These are phyloP conservation scores for Cryoendolithus antarcticus DNA, from an alignment of 2,329 filamentous ascomycete species.

Conservation along the genomic window DNA sequence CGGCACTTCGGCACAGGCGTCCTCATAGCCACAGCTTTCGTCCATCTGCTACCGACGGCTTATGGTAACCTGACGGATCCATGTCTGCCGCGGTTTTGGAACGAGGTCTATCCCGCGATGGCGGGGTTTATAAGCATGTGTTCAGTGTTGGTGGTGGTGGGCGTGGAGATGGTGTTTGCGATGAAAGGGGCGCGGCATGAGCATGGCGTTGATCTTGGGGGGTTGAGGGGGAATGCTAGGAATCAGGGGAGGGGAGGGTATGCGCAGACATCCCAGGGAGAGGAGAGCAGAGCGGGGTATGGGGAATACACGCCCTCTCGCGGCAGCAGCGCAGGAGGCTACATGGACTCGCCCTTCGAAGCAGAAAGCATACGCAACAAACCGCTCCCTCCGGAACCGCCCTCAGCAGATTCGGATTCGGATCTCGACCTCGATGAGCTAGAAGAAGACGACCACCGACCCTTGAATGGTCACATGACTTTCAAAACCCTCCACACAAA, in stretches of 20 bases:
- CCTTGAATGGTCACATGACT: slow-evolving; percentile 8
- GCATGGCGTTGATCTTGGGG: slow-evolving; percentile 32
- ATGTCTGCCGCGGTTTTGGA: slow-evolving; percentile 69
- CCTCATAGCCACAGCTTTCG: slow-evolving; percentile 45
- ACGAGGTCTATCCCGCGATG: slow-evolving; percentile 61
- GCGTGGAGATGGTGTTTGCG: slow-evolving; percentile 80
- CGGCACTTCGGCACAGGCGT: slow-evolving; percentile 48
- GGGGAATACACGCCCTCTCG: no score
- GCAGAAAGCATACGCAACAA: slow-evolving; percentile 14
- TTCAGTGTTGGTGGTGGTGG: slow-evolving; percentile 69
- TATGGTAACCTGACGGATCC: slow-evolving; percentile 49
- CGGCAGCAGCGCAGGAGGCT: no score
- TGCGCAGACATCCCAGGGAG: slow-evolving; percentile 4
- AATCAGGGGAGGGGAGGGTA: slow-evolving; percentile 9
- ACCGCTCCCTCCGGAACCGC: slow-evolving; percentile 19
- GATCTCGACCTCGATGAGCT: slow-evolving; percentile 24
- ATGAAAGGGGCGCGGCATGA: slow-evolving; percentile 51
- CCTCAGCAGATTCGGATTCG: slow-evolving; percentile 17
- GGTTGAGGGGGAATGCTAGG: slow-evolving; percentile 13
- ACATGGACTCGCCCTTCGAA: neutral
- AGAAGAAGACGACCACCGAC: slow-evolving; percentile 11
- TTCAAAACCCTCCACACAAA: slow-evolving; percentile 7
- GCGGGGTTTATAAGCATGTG: slow-evolving; percentile 73
- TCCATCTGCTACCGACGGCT: slow-evolving; percentile 49
- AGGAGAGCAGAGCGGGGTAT: no score